Evolutionary conservation across 2,329 filamentous ascomycete species (phyloP).

Genomic region (Apiospora koreana): DNA sequence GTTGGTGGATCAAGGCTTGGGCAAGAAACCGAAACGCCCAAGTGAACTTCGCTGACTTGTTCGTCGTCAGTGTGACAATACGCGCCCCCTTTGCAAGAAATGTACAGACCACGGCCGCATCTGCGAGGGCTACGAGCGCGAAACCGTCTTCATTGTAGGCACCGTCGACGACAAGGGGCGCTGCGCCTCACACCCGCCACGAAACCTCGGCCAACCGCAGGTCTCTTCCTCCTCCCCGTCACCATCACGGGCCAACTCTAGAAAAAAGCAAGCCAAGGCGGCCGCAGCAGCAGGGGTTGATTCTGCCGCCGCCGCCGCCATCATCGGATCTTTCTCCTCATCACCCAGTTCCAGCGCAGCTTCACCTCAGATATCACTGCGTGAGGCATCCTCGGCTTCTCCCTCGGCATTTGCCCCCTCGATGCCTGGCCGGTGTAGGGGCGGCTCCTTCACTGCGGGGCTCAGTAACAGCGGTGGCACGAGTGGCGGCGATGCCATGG

Average conservation of each 20-base stretch:
- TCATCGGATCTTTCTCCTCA: not conserved
- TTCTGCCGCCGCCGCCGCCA: not conserved
- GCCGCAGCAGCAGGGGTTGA: not conserved
- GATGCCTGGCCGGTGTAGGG: not conserved
- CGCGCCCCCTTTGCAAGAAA: slow-evolving; percentile 60
- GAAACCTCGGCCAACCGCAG: slow-evolving; percentile 35
- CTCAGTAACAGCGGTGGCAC: not conserved
- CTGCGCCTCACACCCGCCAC: slow-evolving; percentile 57
- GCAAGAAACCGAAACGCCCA: not conserved
- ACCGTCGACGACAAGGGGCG: slow-evolving; percentile 55
- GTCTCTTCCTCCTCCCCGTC: not conserved
- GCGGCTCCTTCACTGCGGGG: not conserved
- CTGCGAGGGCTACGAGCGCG: slow-evolving; percentile 64
- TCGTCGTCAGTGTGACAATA: slow-evolving; percentile 53
- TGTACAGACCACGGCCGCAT: slow-evolving; percentile 57
- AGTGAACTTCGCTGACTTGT: not conserved
- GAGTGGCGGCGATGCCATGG: not conserved
- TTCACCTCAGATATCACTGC: not conserved
- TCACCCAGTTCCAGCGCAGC: not conserved
- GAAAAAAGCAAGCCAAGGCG: not conserved
- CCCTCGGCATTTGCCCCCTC: not conserved
- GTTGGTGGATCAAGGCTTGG: not conserved
- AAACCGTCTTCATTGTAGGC: slow-evolving; percentile 66
- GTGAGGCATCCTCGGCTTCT: not conserved
- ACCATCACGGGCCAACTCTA: not conserved